phyloP scores from a whole-genome alignment of 345 rosid species.

The Excoecaria agallocha region DNA sequence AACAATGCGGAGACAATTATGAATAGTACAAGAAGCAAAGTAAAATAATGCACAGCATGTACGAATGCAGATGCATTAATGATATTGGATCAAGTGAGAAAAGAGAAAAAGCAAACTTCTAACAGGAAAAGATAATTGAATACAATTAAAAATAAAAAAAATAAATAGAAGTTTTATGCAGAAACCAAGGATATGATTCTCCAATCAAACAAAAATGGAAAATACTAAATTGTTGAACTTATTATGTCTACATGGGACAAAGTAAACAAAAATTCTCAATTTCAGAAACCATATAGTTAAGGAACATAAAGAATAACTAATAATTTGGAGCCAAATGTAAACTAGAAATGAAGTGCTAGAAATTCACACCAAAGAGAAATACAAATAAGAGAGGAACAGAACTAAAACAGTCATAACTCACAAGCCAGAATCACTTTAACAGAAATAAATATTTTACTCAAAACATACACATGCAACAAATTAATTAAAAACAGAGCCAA shows the following conservation, averaged over 20 bases:
- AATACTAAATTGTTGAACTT: too few relatives aligned
- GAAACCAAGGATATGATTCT: too few relatives aligned
- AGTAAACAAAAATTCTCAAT: background rate
- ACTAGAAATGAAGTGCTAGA: background rate
- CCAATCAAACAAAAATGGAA: background rate
- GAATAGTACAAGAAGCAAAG: conserved; percentile 8
- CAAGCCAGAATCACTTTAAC: background rate
- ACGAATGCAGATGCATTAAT: background rate
- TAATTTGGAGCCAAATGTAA: too few relatives aligned
- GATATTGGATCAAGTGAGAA: background rate
- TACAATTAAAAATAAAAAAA: background rate
- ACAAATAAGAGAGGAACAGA: background rate
- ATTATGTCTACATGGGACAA: background rate
- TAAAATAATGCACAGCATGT: background rate
- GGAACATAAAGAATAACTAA: background rate
- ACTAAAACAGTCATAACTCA: background rate
- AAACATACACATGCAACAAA: background rate
- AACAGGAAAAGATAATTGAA: background rate
- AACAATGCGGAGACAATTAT: conserved; percentile 23
- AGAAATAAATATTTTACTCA: background rate
- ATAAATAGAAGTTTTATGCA: background rate
- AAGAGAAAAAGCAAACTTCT: background rate
- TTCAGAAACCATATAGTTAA: too few relatives aligned
- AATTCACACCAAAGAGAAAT: background rate
- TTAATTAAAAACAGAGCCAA: background rate